These are phyloP conservation scores for Monosporascus sp. DNA, from an alignment of 2,329 filamentous ascomycete genomes.

Conservation along the genomic window DNA sequence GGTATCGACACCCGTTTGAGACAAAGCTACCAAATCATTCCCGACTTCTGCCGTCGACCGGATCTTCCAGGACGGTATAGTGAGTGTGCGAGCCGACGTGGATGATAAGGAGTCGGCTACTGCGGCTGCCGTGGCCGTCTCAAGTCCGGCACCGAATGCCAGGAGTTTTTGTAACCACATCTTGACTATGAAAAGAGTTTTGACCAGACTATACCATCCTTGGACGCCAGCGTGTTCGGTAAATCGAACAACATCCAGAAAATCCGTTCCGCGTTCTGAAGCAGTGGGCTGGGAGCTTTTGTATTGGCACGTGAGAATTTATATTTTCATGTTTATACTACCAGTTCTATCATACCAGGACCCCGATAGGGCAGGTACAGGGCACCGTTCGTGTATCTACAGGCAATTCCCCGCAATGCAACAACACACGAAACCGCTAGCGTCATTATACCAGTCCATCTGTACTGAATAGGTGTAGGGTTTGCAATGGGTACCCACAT, in stretches of 20 bases:
- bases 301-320: too few relatives aligned
- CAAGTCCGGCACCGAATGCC: conserved; percentile 3
- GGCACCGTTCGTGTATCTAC: neutral
- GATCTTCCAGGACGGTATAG: conserved; percentile 43
- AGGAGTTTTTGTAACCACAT: neutral
- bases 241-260: too few relatives aligned
- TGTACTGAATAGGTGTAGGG: too few relatives aligned
- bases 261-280: too few relatives aligned
- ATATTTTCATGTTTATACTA: too few relatives aligned
- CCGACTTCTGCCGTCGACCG: conserved; percentile 36
- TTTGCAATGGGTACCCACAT: too few relatives aligned
- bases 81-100: conserved; percentile 13
- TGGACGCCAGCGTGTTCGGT: neutral
- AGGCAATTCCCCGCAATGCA: neutral
- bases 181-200: neutral
- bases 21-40: conserved; percentile 32
- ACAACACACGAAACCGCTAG: neutral
- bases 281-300: neutral
- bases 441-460: neutral
- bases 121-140: conserved; percentile 3
- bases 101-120: conserved; percentile 11
- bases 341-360: neutral
- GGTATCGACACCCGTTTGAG: conserved; percentile 37
- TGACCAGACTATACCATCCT: neutral
- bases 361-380: neutral